These are phyloP conservation scores for Ormosia semicastrata DNA, from an alignment of 306 rosid genomes.

Conservation along the genomic window DNA sequence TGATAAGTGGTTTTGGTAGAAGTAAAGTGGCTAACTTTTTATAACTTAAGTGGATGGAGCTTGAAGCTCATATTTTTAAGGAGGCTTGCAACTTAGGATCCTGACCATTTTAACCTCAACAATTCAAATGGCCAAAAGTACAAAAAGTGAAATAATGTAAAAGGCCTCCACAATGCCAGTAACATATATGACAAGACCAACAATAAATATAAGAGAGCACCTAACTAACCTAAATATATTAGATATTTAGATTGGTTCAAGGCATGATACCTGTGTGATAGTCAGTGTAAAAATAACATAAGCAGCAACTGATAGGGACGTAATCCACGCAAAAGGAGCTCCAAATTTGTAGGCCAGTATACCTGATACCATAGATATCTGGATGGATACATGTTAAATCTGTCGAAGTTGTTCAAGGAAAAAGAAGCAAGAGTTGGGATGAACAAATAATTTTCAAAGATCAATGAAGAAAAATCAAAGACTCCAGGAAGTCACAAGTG, in stretches of 20 bases:
- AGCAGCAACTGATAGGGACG: constrained; percentile 94
- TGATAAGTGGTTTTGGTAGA: neutral
- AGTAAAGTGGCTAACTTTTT: neutral
- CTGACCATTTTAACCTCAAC: neutral
- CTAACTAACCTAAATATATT: neutral
- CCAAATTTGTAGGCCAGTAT: constrained; percentile 95
- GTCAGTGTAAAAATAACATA: constrained; percentile 75
- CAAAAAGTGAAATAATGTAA: constrained; percentile 1
- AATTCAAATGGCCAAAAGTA: neutral
- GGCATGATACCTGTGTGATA: constrained; percentile 76
- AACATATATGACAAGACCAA: constrained; percentile 8
- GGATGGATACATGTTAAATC: constrained; percentile 66
- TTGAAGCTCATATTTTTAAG: neutral
- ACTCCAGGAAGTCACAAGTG: neutral
- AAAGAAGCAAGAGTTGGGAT: constrained; percentile 35
- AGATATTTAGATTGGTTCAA: constrained; percentile 16
- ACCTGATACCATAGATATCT: constrained; percentile 99
- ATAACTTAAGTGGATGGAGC: neutral
- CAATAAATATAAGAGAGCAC: constrained; percentile 5
- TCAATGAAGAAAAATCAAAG: constrained; percentile 1
- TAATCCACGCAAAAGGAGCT: constrained; percentile 94
- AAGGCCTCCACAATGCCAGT: neutral
- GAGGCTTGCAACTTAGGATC: neutral
- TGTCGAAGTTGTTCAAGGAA: constrained; percentile 42
- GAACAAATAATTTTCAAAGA: constrained; percentile 25